Conservation (phyloP, 306 rosid genomes). For the Lagenaria siceraria region DNA sequence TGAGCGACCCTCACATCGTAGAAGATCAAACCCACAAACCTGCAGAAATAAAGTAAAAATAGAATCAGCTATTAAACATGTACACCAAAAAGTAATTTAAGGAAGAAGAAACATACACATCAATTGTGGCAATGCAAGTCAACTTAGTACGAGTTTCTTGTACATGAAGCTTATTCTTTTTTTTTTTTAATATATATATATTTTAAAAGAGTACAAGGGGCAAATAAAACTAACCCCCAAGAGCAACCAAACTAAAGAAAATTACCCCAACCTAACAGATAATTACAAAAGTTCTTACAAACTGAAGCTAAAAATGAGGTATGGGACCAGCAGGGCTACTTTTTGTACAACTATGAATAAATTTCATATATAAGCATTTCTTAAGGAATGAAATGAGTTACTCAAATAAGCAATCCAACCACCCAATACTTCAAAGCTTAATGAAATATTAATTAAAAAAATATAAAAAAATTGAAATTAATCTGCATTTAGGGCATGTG, state of each 20-base stretch:
- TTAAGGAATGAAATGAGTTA: not conserved
- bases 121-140: not conserved
- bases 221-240: no score
- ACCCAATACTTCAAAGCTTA: not conserved
- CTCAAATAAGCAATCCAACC: not conserved
- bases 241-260: no score
- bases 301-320: no score
- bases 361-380: not conserved
- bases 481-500: no score
- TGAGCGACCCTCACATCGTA: slow-evolving; percentile 89
- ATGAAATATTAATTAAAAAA: not conserved
- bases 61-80: not conserved
- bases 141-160: not conserved
- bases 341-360: not conserved
- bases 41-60: slow-evolving; percentile 27
- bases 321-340: no score
- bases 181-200: no score
- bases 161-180: no score
- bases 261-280: no score
- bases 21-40: slow-evolving; percentile 98
- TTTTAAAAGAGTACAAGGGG: no score
- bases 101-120: not conserved
- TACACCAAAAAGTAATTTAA: not conserved
- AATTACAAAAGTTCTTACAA: no score
- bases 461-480: not conserved